A percentile compares a stretch with the other conserved stretches of the same genome.
Evolutionary conservation across 352 stramenopile genomes (phyloP).

Genomic region (Pythium apleroticum): DNA sequence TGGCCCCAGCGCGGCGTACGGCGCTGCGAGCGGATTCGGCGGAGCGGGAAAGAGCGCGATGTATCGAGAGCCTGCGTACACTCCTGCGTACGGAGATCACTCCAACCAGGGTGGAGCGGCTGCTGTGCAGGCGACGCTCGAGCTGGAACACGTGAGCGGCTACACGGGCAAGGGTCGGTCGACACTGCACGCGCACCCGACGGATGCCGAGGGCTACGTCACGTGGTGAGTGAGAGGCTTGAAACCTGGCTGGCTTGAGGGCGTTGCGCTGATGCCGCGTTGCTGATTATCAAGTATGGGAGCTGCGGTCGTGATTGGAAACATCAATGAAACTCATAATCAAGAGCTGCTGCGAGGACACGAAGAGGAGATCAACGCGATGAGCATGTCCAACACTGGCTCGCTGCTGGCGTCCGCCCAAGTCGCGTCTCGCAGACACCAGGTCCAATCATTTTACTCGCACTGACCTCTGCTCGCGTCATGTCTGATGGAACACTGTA

Average conservation of each 20-base stretch:
- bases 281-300: conserved; percentile 30
- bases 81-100: conserved; percentile 11
- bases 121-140: conserved; percentile 29
- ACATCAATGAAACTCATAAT: conserved; percentile 33
- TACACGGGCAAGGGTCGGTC: conserved; percentile 36
- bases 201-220: conserved; percentile 36
- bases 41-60: conserved; percentile 11
- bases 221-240: conserved; percentile 21
- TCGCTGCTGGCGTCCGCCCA: conserved; percentile 34
- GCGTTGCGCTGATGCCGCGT: neutral
- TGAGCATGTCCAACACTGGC: conserved; percentile 33
- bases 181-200: conserved; percentile 37
- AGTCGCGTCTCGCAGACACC: conserved; percentile 26
- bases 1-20: conserved; percentile 8
- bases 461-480: neutral
- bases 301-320: conserved; percentile 33
- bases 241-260: neutral
- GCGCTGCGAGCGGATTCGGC: neutral
- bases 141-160: conserved; percentile 64
- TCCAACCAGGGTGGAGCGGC: conserved; percentile 10
- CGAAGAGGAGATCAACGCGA: conserved; percentile 41
- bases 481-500: neutral
- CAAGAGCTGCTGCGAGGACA: conserved; percentile 41
- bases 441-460: conserved; percentile 8
- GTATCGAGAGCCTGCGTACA: conserved; percentile 20